Percentiles rank a stretch among this genome's conserved stretches.
Conservation (phyloP, 202 grass and related monocot species). For the Tripidium arundinaceum region DNA sequence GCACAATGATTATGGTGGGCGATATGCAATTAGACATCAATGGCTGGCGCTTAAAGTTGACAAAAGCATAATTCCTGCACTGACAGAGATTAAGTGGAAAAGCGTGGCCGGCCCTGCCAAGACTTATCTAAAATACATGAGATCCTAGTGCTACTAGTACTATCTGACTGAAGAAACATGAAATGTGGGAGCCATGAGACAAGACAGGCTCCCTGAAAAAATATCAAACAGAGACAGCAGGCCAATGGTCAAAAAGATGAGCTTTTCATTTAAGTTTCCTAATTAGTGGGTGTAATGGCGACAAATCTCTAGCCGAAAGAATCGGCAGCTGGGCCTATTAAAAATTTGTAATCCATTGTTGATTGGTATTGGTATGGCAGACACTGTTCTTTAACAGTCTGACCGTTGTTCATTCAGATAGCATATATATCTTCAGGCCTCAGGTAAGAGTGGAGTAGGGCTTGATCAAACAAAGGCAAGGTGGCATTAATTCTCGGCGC, state of each 20-base stretch:
- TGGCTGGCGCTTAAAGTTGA: conserved; percentile 47
- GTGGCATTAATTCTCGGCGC: conserved; percentile 37
- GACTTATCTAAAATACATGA: not conserved
- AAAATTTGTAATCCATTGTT: conserved; percentile 21
- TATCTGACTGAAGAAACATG: conserved; percentile 37
- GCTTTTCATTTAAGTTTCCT: conserved; percentile 32
- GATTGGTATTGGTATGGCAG: not conserved
- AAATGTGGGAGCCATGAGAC: conserved; percentile 21
- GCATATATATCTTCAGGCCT: not conserved
- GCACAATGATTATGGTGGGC: conserved; percentile 42
- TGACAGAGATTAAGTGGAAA: conserved; percentile 10
- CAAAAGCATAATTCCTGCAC: conserved; percentile 28
- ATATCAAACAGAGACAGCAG: conserved; percentile 32
- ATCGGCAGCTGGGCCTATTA: conserved; percentile 21
- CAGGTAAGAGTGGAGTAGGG: not conserved
- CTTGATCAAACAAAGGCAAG: conserved; percentile 8
- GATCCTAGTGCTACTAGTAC: not conserved
- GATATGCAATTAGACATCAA: conserved; percentile 22
- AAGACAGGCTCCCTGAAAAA: conserved; percentile 33
- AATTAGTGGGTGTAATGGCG: conserved; percentile 44
- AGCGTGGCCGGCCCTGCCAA: not conserved
- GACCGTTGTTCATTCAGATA: conserved; percentile 14
- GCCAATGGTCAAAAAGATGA: conserved; percentile 19
- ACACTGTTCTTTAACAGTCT: conserved; percentile 18
- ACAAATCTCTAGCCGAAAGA: conserved; percentile 44